Evolutionary conservation across 2,329 filamentous ascomycete genomes (phyloP).

Genomic region (Cylindrodendrum hubeiense): DNA sequence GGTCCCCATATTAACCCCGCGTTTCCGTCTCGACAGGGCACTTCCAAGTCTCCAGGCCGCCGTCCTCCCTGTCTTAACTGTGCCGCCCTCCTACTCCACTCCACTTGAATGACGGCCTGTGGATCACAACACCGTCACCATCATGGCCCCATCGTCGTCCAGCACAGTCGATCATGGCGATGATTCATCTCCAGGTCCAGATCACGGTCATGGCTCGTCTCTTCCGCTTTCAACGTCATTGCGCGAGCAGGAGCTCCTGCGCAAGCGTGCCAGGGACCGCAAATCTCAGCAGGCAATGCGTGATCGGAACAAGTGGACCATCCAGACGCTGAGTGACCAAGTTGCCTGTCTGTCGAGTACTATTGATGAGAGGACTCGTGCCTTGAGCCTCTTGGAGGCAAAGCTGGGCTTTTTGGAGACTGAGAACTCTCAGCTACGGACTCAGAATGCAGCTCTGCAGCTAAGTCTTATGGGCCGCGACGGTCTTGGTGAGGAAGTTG

Average conservation of each 20-base stretch:
- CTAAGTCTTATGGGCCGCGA: slow-evolving; percentile 43
- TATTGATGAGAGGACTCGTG: slow-evolving; percentile 39
- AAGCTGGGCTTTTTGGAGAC: slow-evolving; percentile 40
- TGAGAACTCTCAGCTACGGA: slow-evolving; percentile 45
- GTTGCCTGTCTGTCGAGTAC: slow-evolving; percentile 41
- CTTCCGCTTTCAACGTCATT: neutral
- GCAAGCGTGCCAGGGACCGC: slow-evolving; percentile 48
- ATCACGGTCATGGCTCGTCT: neutral
- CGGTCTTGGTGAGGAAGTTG: slow-evolving; percentile 8
- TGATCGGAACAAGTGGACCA: slow-evolving; percentile 48
- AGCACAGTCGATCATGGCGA: slow-evolving; percentile 12
- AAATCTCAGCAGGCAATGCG: slow-evolving; percentile 51
- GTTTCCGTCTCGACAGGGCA: neutral
- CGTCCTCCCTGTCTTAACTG: neutral
- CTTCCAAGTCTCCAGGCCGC: neutral
- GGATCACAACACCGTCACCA: slow-evolving; percentile 10
- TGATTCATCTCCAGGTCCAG: slow-evolving; percentile 24
- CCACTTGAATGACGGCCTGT: slow-evolving; percentile 7
- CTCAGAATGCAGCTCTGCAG: slow-evolving; percentile 46
- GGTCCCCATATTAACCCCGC: slow-evolving; percentile 23
- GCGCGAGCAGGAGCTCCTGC: slow-evolving; percentile 40
- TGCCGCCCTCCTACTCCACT: slow-evolving; percentile 2
- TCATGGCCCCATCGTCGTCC: slow-evolving; percentile 24
- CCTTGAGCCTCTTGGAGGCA: slow-evolving; percentile 32
- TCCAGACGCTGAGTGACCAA: slow-evolving; percentile 45